Base-by-base conservation (phyloP, 257 asterid genomes). In the Sherardia arvensis region DNA sequence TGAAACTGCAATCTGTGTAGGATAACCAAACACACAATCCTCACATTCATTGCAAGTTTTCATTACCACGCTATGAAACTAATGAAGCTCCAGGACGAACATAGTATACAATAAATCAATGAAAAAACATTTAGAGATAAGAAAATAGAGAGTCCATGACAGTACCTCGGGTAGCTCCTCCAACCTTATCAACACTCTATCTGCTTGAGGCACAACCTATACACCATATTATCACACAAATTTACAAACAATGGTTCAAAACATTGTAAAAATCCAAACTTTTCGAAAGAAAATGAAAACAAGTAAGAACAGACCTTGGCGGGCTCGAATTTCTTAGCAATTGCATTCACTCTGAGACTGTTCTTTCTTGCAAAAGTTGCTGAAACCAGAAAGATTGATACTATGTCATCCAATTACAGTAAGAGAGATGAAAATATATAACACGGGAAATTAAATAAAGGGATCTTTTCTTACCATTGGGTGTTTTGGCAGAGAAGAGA, bases 171-270 rank as follows among this genome's bases (percentile, higher is more conserved):
- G 67, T 59, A 83, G 80, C 59, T 74, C 83, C 76, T 91, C 91
- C 27, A 91, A 80, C 68, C 85, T 91, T 81, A 91, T 76, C 78
- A 91, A 74, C 33, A 91, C 96, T 71, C 97, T 78, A 73, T 91
- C 97, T 22, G 89, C 95, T 78, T 91, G 97, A 3, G 97, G 97
- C 67, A 81, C 85, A 75, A 87, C 96, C 97, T 91, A 62, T 32
- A 61, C 28, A 51, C 6, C 9, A 11, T 7, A 14, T 2, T 34
- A 36, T 17, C 4, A 12, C 51, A 43, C n/a, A 66, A 26, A 60
- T 40, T 54, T 18, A 30, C 34, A 32, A 51, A 64, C 27, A 28
- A 53, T 33, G 33, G 7, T 51, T 34, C 23, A 23, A 56, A 32
- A 48, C 4, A 36, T 22, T 8, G 29, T 28, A 23, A 28, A 33